Evolutionary conservation across 225 moss, liverwort and hornwort species (phyloP).

Genomic region (Climacium dendroides): DNA sequence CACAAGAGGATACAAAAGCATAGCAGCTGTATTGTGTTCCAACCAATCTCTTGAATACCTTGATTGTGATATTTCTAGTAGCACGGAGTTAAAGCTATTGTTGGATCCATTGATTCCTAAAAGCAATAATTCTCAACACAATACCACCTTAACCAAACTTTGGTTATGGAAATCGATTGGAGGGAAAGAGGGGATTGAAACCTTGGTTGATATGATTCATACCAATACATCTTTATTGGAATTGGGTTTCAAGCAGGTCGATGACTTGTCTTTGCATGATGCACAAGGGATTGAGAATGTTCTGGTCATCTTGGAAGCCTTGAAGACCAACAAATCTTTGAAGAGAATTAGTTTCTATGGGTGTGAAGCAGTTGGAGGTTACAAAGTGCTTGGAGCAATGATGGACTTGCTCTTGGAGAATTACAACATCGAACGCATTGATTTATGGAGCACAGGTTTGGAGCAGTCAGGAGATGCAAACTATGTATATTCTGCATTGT

Average conservation of each 20-base stretch:
- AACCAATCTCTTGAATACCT: not conserved
- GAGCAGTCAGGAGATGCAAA: fast-evolving
- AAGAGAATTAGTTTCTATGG: fast-evolving
- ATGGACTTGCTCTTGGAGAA: not conserved
- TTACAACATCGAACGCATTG: not conserved
- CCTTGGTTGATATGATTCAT: not conserved
- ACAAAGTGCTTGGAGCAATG: not conserved
- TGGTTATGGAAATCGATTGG: fast-evolving
- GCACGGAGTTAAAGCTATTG: not conserved
- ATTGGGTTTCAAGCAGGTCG: fast-evolving
- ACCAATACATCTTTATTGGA: not conserved
- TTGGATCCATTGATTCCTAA: not conserved
- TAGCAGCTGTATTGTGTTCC: not conserved
- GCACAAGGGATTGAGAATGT: not conserved
- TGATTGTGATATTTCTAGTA: fast-evolving
- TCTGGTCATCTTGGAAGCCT: not conserved
- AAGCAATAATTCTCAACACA: not conserved
- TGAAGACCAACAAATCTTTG: not conserved
- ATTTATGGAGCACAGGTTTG: fast-evolving
- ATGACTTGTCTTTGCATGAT: not conserved
- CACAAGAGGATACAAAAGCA: fast-evolving
- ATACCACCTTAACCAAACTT: not conserved
- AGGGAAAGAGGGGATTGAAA: not conserved
- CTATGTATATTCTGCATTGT: not conserved
- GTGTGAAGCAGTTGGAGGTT: fast-evolving